Conservation (phyloP, 225 moss, liverwort and hornwort genomes). For the Ulota crispa region DNA sequence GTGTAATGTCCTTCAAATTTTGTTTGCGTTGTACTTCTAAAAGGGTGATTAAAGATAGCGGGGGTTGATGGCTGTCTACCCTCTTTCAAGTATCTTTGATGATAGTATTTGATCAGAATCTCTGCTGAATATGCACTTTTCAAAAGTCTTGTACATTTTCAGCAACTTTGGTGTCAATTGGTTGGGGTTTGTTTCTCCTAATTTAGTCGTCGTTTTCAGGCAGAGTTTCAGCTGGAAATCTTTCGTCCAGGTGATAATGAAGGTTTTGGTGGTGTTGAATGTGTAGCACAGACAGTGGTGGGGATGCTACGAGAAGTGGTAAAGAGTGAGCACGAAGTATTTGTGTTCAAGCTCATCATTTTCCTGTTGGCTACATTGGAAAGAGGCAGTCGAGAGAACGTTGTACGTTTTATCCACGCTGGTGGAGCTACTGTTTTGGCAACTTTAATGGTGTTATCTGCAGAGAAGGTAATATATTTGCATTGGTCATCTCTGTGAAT, state of each 20-base stretch:
- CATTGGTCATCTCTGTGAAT: conserved; percentile 1
- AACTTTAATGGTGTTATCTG: conserved; percentile 77
- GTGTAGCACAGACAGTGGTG: conserved; percentile 77
- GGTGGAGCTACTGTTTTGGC: conserved; percentile 85
- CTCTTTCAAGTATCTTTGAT: not conserved
- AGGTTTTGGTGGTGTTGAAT: conserved; percentile 11
- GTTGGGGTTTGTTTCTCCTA: not conserved
- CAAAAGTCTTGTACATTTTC: not conserved
- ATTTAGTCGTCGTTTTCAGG: not conserved
- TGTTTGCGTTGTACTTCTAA: not conserved
- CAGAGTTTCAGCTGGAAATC: not conserved
- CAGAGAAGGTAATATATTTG: conserved; percentile 65
- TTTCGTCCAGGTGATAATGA: conserved; percentile 8
- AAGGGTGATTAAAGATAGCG: not conserved
- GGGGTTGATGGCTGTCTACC: not conserved
- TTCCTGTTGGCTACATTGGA: conserved; percentile 83
- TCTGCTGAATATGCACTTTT: not conserved
- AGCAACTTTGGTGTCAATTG: not conserved
- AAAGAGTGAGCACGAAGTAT: conserved; percentile 89
- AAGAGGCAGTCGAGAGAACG: conserved; percentile 87
- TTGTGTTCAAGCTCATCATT: conserved; percentile 94
- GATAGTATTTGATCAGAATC: not conserved
- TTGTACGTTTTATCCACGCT: conserved; percentile 82
- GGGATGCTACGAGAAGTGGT: conserved; percentile 97
- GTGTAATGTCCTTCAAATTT: not conserved